Evolutionary conservation across 345 rosid species (phyloP).

Genomic region (Euphorbia tirucalli): DNA sequence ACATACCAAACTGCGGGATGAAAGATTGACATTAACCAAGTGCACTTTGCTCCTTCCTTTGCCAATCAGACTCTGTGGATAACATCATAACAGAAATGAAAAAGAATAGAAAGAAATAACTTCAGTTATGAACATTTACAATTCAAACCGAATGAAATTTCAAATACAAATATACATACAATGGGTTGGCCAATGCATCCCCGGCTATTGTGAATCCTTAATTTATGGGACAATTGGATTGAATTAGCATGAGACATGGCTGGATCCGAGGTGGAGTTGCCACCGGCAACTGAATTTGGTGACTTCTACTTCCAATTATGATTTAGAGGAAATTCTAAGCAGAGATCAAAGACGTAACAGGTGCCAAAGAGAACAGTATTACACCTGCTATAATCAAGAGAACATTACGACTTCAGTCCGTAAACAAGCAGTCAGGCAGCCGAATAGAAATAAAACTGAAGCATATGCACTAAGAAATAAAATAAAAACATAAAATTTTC

Average conservation of each 20-base stretch:
- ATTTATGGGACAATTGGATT: conserved; percentile 51
- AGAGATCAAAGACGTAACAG: neutral
- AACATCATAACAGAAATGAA: neutral
- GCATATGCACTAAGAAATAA: neutral
- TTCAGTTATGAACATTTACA: neutral
- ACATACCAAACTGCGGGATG: conserved; percentile 64
- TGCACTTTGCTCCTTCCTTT: conserved; percentile 44
- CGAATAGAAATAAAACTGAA: neutral
- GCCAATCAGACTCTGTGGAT: conserved; percentile 37
- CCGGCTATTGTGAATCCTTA: conserved; percentile 35
- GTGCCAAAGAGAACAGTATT: neutral
- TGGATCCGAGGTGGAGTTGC: conserved; percentile 22
- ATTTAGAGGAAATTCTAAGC: neutral
- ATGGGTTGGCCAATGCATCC: conserved; percentile 30
- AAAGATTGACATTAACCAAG: conserved; percentile 39
- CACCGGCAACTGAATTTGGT: conserved; percentile 10
- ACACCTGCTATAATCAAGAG: conserved; percentile 10
- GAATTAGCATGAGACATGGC: conserved; percentile 51
- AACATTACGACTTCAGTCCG: neutral
- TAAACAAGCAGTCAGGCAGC: neutral
- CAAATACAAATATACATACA: conserved; percentile 29
- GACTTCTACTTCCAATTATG: neutral
- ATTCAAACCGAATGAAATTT: neutral
- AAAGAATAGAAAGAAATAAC: neutral
- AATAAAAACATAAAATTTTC: neutral